Base-by-base conservation (phyloP, 805 yeast genomes). In the Vanderwaltozyma polyspora region DNA sequence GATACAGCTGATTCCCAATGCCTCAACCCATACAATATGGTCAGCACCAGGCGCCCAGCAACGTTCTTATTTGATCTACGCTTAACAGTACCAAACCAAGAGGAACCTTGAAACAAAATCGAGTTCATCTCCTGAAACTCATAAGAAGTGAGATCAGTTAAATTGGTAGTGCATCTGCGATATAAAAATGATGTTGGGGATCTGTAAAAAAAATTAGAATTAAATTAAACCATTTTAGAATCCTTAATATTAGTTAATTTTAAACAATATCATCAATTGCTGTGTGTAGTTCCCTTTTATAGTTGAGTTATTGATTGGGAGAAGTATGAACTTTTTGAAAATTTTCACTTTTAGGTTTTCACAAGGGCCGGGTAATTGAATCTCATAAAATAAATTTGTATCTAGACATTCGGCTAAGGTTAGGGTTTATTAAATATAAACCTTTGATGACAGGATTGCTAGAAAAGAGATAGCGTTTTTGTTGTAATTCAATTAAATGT, bases 21-120 rank as follows among this genome's bases (percentile, higher is more conserved):
- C 49, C 42, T 58, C 62, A 55, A 32, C 18, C 42, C 44, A 23
- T 32, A 32, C 37, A 42, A 36, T 37, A 34, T 28, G 40, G 44
- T 59, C 64, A 58, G 56, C 52, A 51, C 45, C 57, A 46, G 64
- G 64, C 60, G 64, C 64, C 64, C 64, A 59, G 63, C 59, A 59
- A 58, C 62, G 63, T 43, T 51, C 61, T 24, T 37, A n/a, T 48
- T 31, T 42, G 22, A 29, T 55, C 59, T 54, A 52, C 59, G 54
- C 59, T 51, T 35, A 32, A 44, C 40, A 37, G 33, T 18, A 31
- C 38, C 35, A 29, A 37, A 38, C 35, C 22, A 35, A 38, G 40
- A 33, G 33, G 35, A 39, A 40, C 32, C 39, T 43, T 27, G 40
- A 31, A 36, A 19, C 22, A 2, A 32, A 29, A 33, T 29, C 37